phyloP scores from a whole-genome alignment of 805 yeast species.

The Saccharomycopsis sp. region DNA sequence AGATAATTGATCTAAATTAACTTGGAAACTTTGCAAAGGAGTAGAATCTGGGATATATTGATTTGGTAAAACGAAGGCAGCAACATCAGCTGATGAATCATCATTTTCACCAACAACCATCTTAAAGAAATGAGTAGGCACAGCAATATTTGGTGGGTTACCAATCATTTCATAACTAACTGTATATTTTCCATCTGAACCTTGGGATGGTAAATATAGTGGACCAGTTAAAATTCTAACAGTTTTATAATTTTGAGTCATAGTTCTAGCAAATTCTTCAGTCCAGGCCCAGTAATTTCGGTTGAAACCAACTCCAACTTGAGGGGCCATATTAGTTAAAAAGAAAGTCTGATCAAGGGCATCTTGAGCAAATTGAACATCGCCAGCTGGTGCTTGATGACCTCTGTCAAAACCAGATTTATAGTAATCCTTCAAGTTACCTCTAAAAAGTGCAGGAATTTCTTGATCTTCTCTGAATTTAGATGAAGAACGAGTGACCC shows the following conservation, averaged over 20 bases:
- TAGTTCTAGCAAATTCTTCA: slow-evolving; percentile 63
- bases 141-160: slow-evolving; percentile 50
- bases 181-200: slow-evolving; percentile 59
- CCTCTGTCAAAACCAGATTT: slow-evolving; percentile 60
- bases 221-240: slow-evolving; percentile 79
- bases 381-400: slow-evolving; percentile 61
- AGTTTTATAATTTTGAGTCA: slow-evolving; percentile 50
- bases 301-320: slow-evolving; percentile 61
- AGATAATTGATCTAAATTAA: slow-evolving; percentile 8
- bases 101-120: slow-evolving; percentile 17
- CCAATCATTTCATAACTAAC: slow-evolving; percentile 71
- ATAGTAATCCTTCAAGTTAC: slow-evolving; percentile 46
- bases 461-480: slow-evolving; percentile 10
- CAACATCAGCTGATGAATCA: slow-evolving; percentile 14
- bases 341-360: slow-evolving; percentile 60
- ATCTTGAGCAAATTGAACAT: slow-evolving; percentile 48
- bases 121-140: slow-evolving; percentile 25
- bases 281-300: slow-evolving; percentile 67
- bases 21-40: slow-evolving; percentile 15
- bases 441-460: slow-evolving; percentile 23
- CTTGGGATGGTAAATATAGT: slow-evolving; percentile 56
- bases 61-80: slow-evolving; percentile 20
- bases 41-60: slow-evolving; percentile 8
- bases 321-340: slow-evolving; percentile 56
- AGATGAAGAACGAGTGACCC: slow-evolving; percentile 14